Evolutionary conservation across 192 early-diverging fungal genomes (phyloP), one percentile per base, ranked within the genome.

Genomic region (Rhizoclosmatium sp.): DNA sequence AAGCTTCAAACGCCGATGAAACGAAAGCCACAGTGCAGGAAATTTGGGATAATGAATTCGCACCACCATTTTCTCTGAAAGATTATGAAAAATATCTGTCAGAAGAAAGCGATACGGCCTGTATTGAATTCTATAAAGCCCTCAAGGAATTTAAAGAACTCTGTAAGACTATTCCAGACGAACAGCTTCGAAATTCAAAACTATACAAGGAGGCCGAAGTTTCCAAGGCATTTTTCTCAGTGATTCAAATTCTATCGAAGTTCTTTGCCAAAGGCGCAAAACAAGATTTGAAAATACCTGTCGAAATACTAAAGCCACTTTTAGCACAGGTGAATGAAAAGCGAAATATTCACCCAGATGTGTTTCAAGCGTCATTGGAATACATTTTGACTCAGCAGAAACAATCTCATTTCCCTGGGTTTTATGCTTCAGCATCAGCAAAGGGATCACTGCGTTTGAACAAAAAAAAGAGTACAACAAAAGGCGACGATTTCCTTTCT

Each of bases 301-400:
- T 73, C 14, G 56, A 54, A 14, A 79, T 69, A 9, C 66, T 59
- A 3, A 78, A 79, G 46, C 7, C 23, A 0, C 31, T 82, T 23
- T 41, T 79, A 14, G 12, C 23, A 3, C 68, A 82, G 41, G 54
- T 80, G 12, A 78, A 71, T 45, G 82, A 79, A 47, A 75, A 69
- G 49, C n/a, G 67, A 3, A 79, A 80, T 62, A 58, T 70, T 19
- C 82, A 82, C 62, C 82, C 82, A 7, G 78, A 82, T 54, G 59
- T 82, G 12, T 82, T 82, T 64, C 46, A 79, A 51, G 71, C 39
- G 7, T 77, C 82, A 41, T 9, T 79, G 40, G 78, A 82, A 47
- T 58, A 31, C 45, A 56, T 79, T 31, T 58, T 73, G 16, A 82
- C 23, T 31, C 74, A 64, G 48, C 78, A 79, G 54, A 72, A 72